Conservation (phyloP, 176 grass and related monocot genomes). For the Triticum aestivum region DNA sequence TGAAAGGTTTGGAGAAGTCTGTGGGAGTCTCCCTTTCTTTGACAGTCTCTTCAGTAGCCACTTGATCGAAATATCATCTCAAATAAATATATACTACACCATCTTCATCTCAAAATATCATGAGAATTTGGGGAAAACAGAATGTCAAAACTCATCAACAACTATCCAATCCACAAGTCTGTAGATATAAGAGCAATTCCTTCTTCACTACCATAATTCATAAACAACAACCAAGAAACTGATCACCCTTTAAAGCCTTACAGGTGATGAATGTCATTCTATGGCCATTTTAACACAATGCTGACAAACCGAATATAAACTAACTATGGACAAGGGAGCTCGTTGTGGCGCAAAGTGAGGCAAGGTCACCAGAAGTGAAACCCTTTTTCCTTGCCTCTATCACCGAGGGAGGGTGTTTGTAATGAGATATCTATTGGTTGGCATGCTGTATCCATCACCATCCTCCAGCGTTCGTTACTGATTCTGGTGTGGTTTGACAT, state of each 20-base stretch:
- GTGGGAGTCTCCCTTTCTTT: too few relatives aligned
- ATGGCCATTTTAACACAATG: slow-evolving; percentile 21
- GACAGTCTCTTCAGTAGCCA: too few relatives aligned
- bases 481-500: slow-evolving; percentile 1
- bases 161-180: neutral
- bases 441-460: neutral
- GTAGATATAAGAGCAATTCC: neutral
- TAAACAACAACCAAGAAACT: neutral
- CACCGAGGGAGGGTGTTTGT: neutral
- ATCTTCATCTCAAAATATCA: neutral
- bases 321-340: slow-evolving; percentile 24
- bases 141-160: neutral
- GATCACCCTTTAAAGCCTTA: neutral
- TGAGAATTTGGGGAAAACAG: neutral
- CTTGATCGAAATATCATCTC: too few relatives aligned
- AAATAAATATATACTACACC: too few relatives aligned
- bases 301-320: slow-evolving; percentile 14
- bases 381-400: neutral
- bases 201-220: slow-evolving; percentile 14
- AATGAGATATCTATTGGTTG: neutral
- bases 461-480: neutral
- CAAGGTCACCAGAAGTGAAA: neutral
- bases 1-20: too few relatives aligned
- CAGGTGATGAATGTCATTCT: neutral
- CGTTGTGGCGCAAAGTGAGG: neutral